These are phyloP conservation scores for Russula earlei DNA, from an alignment of 768 basidiomycete species.

Conservation along the genomic window DNA sequence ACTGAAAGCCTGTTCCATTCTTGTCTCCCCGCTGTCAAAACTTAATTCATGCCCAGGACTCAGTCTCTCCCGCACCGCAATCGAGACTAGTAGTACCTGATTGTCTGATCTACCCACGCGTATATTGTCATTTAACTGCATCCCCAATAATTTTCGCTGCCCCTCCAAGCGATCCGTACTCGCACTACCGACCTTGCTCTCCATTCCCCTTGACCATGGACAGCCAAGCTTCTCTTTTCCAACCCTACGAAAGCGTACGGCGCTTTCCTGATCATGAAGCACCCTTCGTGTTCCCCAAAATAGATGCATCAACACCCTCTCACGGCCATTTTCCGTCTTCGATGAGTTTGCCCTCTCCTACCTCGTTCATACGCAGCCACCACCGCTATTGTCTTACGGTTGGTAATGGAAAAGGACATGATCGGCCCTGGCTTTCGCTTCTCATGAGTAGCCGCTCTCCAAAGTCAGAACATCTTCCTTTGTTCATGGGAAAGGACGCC, in stretches of 20 bases:
- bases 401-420: constrained; percentile 28
- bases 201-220: background rate
- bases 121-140: background rate
- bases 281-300: background rate
- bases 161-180: no score
- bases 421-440: constrained; percentile 40
- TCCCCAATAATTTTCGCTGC: no score
- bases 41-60: no score
- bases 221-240: background rate
- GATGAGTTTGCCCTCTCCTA: background rate
- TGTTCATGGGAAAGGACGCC: constrained; percentile 39
- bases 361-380: constrained; percentile 19
- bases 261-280: background rate
- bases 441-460: constrained; percentile 36
- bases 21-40: no score
- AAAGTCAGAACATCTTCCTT: constrained; percentile 32
- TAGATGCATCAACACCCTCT: background rate
- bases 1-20: no score
- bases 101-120: background rate
- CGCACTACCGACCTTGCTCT: background rate
- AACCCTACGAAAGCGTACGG: no score
- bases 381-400: constrained; percentile 37
- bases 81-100: no score
- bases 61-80: no score
- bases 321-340: background rate